These are phyloP conservation scores for Artemisia tridentata DNA, from an alignment of 129 eudicot genomes.

Conservation along the genomic window DNA sequence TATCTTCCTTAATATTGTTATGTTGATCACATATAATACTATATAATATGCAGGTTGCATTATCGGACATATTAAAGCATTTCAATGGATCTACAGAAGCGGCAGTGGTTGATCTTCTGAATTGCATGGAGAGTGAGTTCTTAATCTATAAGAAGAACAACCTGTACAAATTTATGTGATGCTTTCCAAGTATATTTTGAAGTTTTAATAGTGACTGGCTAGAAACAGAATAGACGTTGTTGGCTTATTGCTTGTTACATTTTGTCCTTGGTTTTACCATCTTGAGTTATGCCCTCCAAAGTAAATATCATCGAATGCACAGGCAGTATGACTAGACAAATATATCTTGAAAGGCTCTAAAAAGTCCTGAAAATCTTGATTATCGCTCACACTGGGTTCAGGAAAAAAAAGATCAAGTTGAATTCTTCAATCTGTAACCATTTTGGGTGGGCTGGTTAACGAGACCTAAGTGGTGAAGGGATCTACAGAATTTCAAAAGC, in stretches of 20 bases:
- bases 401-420: too few relatives aligned
- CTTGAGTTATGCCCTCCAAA: not conserved
- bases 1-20: not conserved
- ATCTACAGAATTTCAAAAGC: too few relatives aligned
- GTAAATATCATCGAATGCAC: not conserved
- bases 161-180: conserved; percentile 53
- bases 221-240: not conserved
- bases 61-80: conserved; percentile 53
- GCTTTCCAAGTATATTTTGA: not conserved
- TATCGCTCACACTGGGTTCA: not conserved
- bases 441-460: too few relatives aligned
- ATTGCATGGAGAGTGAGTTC: conserved; percentile 67
- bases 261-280: not conserved
- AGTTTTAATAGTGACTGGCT: not conserved
- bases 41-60: conserved; percentile 51
- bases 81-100: conserved; percentile 57
- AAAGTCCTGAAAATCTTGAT: not conserved
- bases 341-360: not conserved
- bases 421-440: too few relatives aligned
- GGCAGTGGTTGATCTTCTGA: conserved; percentile 42
- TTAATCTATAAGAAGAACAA: conserved; percentile 61
- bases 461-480: too few relatives aligned
- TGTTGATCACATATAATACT: conserved; percentile 10
- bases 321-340: not conserved
- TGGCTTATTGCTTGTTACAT: not conserved